A percentile compares a stretch with the other conserved stretches of the same genome.
Evolutionary conservation across 2,329 filamentous ascomycete genomes (phyloP).

Genomic region (Aureobasidium sp.): DNA sequence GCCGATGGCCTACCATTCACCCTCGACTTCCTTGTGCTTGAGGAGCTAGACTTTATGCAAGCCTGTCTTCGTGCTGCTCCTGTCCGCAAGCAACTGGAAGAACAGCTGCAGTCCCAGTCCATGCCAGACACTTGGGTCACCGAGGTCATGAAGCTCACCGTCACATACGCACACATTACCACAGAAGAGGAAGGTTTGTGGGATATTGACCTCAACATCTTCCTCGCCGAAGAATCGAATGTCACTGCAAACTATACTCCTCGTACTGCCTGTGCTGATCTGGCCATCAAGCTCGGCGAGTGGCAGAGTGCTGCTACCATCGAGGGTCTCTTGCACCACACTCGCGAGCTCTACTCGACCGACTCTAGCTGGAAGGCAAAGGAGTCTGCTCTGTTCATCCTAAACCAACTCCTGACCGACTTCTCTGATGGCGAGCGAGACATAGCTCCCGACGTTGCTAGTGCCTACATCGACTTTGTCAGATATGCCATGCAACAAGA

Average conservation of each 20-base stretch:
- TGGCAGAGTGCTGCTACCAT: conserved; percentile 73
- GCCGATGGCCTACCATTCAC: conserved; percentile 89
- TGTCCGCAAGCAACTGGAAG: conserved; percentile 81
- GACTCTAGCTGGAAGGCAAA: conserved; percentile 56
- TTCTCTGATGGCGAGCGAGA: conserved; percentile 69
- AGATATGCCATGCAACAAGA: conserved; percentile 66
- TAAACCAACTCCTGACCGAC: conserved; percentile 77
- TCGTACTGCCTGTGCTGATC: conserved; percentile 82
- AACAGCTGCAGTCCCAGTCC: conserved; percentile 59
- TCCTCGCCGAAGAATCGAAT: conserved; percentile 88
- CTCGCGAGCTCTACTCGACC: conserved; percentile 62
- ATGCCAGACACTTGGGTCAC: conserved; percentile 71
- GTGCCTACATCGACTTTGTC: conserved; percentile 73
- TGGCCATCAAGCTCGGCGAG: conserved; percentile 87
- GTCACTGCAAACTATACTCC: conserved; percentile 95
- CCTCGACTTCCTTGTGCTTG: conserved; percentile 84
- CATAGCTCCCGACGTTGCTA: conserved; percentile 62
- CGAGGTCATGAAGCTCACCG: conserved; percentile 78
- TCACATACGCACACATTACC: conserved; percentile 82
- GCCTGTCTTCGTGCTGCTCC: conserved; percentile 81
- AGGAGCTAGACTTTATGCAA: conserved; percentile 93
- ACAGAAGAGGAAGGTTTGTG: conserved; percentile 90
- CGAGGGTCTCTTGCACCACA: conserved; percentile 71
- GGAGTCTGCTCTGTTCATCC: conserved; percentile 76
- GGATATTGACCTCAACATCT: conserved; percentile 95